phyloP scores from a whole-genome alignment of 1,284 basidiomycete species.

The Papiliotrema laurentii region DNA sequence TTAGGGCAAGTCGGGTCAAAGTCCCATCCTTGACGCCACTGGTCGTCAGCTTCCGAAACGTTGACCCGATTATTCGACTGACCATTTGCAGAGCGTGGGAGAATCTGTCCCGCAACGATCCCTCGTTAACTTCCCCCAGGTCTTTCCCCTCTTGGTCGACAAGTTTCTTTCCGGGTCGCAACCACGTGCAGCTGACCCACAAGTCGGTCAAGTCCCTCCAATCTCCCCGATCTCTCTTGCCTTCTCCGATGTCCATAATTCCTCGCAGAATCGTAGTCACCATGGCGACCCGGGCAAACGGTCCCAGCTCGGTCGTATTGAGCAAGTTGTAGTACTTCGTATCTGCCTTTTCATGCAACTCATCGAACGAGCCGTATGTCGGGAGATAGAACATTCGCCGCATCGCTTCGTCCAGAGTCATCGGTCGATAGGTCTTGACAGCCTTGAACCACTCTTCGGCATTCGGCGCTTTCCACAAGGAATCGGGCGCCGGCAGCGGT shows the following conservation, averaged over 20 bases:
- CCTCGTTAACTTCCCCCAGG: conserved; percentile 27
- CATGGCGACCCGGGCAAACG: conserved; percentile 48
- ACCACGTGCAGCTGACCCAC: conserved; percentile 38
- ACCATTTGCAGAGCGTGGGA: not conserved
- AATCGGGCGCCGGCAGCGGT: conserved; percentile 49
- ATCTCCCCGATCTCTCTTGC: conserved; percentile 46
- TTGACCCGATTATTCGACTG: not conserved
- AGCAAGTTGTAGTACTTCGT: conserved; percentile 37
- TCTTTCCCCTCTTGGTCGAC: conserved; percentile 31
- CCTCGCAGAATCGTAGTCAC: conserved; percentile 47
- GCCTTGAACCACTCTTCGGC: conserved; percentile 44
- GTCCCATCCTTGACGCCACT: conserved; percentile 51
- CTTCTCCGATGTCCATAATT: no score
- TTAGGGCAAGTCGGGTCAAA: conserved; percentile 44
- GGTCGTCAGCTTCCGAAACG: not conserved
- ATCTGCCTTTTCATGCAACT: conserved; percentile 29
- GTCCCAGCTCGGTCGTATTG: conserved; percentile 42
- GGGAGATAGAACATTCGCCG: conserved; percentile 43
- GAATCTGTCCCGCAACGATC: conserved; percentile 32
- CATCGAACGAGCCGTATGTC: conserved; percentile 36
- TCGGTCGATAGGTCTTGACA: conserved; percentile 31
- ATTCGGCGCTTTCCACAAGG: conserved; percentile 47
- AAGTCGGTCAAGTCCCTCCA: conserved; percentile 47
- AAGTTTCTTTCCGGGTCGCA: conserved; percentile 29
- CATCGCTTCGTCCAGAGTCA: conserved; percentile 45